Percentiles rank a stretch among this genome's conserved stretches.
These are phyloP conservation scores for Populus trichocarpa DNA, from an alignment of 441 rosid genomes.

Conservation along the genomic window DNA sequence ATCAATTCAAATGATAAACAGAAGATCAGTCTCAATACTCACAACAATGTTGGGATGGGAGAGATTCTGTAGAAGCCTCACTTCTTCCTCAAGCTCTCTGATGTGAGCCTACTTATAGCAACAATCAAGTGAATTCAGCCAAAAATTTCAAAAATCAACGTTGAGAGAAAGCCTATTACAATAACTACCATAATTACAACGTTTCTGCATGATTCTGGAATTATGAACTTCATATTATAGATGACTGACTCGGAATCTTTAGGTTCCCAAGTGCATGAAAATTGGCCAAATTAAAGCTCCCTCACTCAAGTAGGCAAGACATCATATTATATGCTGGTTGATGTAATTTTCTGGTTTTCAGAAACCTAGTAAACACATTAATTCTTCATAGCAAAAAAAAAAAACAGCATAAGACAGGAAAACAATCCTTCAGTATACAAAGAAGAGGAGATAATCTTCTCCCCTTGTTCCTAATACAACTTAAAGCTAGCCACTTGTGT, in stretches of 20 bases:
- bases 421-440: not conserved
- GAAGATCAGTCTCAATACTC: slow-evolving; percentile 31
- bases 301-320: not conserved
- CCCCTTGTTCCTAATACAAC: not conserved
- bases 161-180: not conserved
- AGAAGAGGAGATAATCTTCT: not conserved
- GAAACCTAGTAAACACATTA: not conserved
- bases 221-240: not conserved
- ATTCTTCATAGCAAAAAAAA: not conserved
- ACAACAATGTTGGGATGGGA: slow-evolving; percentile 96
- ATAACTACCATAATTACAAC: not conserved
- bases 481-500: not conserved
- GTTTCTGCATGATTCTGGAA: not conserved
- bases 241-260: not conserved
- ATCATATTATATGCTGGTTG: not conserved
- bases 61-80: slow-evolving; percentile 87
- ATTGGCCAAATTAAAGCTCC: not conserved
- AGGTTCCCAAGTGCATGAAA: not conserved
- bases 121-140: slow-evolving; percentile 7
- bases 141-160: not conserved
- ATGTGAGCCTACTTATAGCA: slow-evolving; percentile 15
- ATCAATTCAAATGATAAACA: not conserved
- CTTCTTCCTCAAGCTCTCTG: slow-evolving; percentile 79
- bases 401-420: not conserved
- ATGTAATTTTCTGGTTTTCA: not conserved